These are phyloP conservation scores for Pythium apleroticum DNA, from an alignment of 352 stramenopile genomes.

Conservation along the genomic window DNA sequence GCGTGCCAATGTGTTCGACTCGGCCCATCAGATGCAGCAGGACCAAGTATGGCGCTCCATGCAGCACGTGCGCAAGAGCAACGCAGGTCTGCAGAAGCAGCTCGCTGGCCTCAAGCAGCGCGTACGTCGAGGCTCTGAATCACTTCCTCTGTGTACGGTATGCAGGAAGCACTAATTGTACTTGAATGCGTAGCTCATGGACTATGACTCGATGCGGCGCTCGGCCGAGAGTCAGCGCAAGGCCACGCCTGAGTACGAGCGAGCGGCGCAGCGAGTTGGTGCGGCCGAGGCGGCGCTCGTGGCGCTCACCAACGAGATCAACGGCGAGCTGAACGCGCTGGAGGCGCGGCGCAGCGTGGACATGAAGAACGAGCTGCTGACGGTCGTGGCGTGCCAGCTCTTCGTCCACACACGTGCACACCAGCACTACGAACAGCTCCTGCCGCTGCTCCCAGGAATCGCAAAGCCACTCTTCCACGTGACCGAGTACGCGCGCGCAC, in stretches of 20 bases:
- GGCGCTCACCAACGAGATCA: conserved; percentile 57
- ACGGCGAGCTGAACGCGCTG: conserved; percentile 61
- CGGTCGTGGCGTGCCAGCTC: conserved; percentile 71
- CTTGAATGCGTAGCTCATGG: conserved; percentile 40
- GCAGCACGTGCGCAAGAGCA: conserved; percentile 32
- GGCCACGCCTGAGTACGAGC: conserved; percentile 66
- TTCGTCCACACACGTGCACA: conserved; percentile 62
- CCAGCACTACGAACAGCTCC: conserved; percentile 74
- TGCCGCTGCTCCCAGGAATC: conserved; percentile 65
- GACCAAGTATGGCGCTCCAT: conserved; percentile 34
- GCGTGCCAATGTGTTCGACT: conserved; percentile 29
- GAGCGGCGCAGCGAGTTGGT: conserved; percentile 57
- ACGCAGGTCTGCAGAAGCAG: conserved; percentile 32
- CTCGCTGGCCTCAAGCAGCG: conserved; percentile 33
- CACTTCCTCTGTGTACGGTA: no score
- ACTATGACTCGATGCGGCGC: conserved; percentile 72
- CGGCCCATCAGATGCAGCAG: conserved; percentile 36
- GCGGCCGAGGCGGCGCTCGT: conserved; percentile 48
- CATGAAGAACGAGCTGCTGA: conserved; percentile 80
- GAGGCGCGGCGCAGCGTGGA: conserved; percentile 57
- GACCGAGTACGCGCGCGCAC: conserved; percentile 47
- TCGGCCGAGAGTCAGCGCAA: conserved; percentile 60
- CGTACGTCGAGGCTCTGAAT: no score
- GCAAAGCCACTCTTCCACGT: conserved; percentile 62
- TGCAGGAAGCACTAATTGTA: no score